phyloP scores from a whole-genome alignment of 192 early-diverging fungal genomes.

The Coemansia erecta region DNA sequence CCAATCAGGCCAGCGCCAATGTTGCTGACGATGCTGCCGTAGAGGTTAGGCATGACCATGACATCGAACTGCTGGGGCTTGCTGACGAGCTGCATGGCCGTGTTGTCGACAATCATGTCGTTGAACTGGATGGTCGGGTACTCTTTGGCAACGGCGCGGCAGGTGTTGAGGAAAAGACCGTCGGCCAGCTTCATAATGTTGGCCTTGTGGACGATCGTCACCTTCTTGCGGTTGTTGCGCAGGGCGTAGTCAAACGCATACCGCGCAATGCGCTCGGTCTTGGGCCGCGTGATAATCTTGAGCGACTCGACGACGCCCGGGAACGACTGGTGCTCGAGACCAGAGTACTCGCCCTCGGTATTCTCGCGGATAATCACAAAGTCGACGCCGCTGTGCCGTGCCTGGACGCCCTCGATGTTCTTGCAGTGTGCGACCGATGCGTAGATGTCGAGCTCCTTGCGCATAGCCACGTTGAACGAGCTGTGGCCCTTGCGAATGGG shows the following conservation, averaged over 20 bases:
- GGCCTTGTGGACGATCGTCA: slow-evolving; percentile 99
- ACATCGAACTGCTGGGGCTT: slow-evolving; percentile 98
- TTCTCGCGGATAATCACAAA: slow-evolving; percentile 99
- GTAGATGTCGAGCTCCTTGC: slow-evolving; percentile 98
- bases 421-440: slow-evolving; percentile 90
- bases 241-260: slow-evolving; percentile 99
- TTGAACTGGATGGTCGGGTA: slow-evolving; percentile 92
- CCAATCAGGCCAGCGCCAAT: slow-evolving; percentile 96
- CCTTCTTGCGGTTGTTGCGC: slow-evolving; percentile 96
- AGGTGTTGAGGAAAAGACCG: slow-evolving; percentile 95
- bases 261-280: slow-evolving; percentile 98
- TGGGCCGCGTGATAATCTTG: slow-evolving; percentile 94
- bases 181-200: slow-evolving; percentile 99
- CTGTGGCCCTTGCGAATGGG: slow-evolving; percentile 86
- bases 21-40: slow-evolving; percentile 99
- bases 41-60: slow-evolving; percentile 99
- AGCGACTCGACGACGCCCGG: slow-evolving; percentile 98
- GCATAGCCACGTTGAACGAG: slow-evolving; percentile 94
- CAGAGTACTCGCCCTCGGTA: slow-evolving; percentile 99
- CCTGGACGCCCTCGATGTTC: slow-evolving; percentile 82
- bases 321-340: slow-evolving; percentile 96
- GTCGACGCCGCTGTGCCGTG: slow-evolving; percentile 91
- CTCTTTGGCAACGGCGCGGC: slow-evolving; percentile 92
- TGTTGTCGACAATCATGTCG: slow-evolving; percentile 99
- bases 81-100: slow-evolving; percentile 99